A percentile compares a stretch with the other conserved stretches of the same genome.
Evolutionary conservation across 371 early-diverging fungal genomes (phyloP).

Genomic region (Lichtheimia ornata): DNA sequence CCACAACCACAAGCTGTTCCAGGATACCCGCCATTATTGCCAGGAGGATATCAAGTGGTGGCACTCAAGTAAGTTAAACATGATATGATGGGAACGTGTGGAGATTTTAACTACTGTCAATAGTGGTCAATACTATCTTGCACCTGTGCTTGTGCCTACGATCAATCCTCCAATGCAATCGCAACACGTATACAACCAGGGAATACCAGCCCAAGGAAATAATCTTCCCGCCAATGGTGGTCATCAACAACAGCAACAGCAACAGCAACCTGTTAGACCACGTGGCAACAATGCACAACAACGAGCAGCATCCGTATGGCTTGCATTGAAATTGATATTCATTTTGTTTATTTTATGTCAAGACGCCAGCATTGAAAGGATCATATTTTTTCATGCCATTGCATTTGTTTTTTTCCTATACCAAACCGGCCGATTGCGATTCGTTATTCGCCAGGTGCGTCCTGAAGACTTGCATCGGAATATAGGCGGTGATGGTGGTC

Average conservation of each 20-base stretch:
- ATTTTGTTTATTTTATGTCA: conserved; percentile 43
- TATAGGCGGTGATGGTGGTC: no score
- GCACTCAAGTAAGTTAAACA: conserved; percentile 33
- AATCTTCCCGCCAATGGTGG: conserved; percentile 4
- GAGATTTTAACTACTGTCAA: not conserved
- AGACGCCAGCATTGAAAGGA: conserved; percentile 42
- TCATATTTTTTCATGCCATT: conserved; percentile 37
- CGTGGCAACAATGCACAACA: conserved; percentile 17
- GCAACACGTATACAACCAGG: conserved; percentile 6
- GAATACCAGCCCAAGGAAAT: not conserved
- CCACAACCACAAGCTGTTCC: conserved; percentile 9
- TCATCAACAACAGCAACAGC: conserved; percentile 1
- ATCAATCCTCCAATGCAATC: conserved; percentile 11
- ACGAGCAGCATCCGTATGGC: conserved; percentile 37
- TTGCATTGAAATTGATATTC: conserved; percentile 39
- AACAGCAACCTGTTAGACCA: conserved; percentile 1
- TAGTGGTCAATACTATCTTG: conserved; percentile 48
- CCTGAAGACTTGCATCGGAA: conserved; percentile 20
- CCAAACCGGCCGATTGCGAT: conserved; percentile 46
- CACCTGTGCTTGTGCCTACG: conserved; percentile 33
- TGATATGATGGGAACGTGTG: not conserved
- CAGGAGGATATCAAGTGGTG: conserved; percentile 47
- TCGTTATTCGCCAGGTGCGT: conserved; percentile 37
- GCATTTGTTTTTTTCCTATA: conserved; percentile 44
- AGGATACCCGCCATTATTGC: conserved; percentile 24